These are phyloP conservation scores for Sporothrix sp. DNA, from an alignment of 2,329 filamentous ascomycete species.

Conservation along the genomic window DNA sequence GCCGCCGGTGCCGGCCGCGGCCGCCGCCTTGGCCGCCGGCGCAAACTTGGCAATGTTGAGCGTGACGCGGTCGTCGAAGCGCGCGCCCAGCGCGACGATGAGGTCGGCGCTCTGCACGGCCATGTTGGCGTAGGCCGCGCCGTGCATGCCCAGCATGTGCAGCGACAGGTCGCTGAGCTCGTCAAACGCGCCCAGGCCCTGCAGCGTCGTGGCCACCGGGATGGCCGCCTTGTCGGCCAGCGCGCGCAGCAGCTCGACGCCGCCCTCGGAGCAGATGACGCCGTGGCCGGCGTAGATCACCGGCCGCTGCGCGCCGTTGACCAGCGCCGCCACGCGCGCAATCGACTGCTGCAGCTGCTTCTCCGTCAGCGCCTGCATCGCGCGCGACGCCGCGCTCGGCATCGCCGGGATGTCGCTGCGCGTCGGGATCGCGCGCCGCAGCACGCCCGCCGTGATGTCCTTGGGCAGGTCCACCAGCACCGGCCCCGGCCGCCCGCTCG, in stretches of 20 bases:
- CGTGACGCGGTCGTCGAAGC: conserved; percentile 95
- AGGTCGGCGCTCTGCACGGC: conserved; percentile 94
- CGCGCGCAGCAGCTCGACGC: conserved; percentile 68
- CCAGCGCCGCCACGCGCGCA: conserved; percentile 64
- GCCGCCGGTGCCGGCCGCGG: conserved; percentile 74
- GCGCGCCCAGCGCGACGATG: conserved; percentile 85
- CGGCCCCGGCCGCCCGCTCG: conserved; percentile 82
- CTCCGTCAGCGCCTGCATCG: conserved; percentile 62
- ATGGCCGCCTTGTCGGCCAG: conserved; percentile 86
- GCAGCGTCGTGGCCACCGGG: conserved; percentile 90
- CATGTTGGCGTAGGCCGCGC: conserved; percentile 94
- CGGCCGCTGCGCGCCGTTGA: conserved; percentile 88
- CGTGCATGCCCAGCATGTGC: conserved; percentile 99
- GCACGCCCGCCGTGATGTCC: conserved; percentile 80
- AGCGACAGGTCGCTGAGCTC: conserved; percentile 89
- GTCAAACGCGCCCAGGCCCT: conserved; percentile 85
- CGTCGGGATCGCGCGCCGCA: conserved; percentile 74
- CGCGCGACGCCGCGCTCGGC: conserved; percentile 76
- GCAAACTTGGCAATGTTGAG: conserved; percentile 75
- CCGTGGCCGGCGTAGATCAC: conserved; percentile 93
- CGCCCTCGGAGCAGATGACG: conserved; percentile 69
- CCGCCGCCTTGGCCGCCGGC: conserved; percentile 75
- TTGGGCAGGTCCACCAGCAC: conserved; percentile 95
- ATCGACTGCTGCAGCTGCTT: conserved; percentile 67
- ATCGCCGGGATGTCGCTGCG: conserved; percentile 64